Base-by-base conservation (phyloP, 2,329 filamentous ascomycete species). In the Epichloe aotearoae region DNA sequence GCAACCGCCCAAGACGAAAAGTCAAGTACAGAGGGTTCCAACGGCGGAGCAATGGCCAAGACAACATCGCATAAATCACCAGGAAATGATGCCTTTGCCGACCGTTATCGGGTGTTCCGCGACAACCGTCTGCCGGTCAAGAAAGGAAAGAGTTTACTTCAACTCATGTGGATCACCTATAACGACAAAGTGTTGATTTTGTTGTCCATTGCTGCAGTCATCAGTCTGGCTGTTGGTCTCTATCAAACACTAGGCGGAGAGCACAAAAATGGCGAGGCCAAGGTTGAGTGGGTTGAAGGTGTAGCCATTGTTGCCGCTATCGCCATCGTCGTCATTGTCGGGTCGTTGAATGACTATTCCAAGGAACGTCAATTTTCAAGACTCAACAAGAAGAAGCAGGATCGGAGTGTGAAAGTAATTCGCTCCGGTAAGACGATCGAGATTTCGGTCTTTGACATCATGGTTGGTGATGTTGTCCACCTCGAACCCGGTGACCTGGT, bases 281-380 rank as follows among this genome's bases (percentile, higher is more conserved):
- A 72, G 44, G 80, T 87, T 2, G 85, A 88, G 62, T 90, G 86
- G 86, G 79, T 90, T 33, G 86, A 90, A 64, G 86, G 86, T 56
- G 85, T 89, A 23, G 86, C 86, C 54, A 89, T 90, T 55, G 84
- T 89, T 51, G 83, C 80, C n/a, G 86, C 86, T 53, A 88, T 90
- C 59, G 69, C 77, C 40, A 87, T 89, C 47, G 86, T 89, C 45
- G 84, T 89, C 15, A 66, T 86, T 38, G 86, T 89, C 46, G 85
- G 85, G 45, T 87, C 85, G 41, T 65, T 86, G 54, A 89, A 89
- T 59, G 86, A 90, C 61, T 90, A 80, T 72, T 83, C 87, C 61
- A 89, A 89, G 67, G 86, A 89, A 66, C 76, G 82, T 20, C 85
- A 88, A 61, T 89, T 89, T 60, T 84, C 85, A 47, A 85, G 83